Conservation (phyloP, 2,329 filamentous ascomycete species). For the Chaetothyriales sp. region DNA sequence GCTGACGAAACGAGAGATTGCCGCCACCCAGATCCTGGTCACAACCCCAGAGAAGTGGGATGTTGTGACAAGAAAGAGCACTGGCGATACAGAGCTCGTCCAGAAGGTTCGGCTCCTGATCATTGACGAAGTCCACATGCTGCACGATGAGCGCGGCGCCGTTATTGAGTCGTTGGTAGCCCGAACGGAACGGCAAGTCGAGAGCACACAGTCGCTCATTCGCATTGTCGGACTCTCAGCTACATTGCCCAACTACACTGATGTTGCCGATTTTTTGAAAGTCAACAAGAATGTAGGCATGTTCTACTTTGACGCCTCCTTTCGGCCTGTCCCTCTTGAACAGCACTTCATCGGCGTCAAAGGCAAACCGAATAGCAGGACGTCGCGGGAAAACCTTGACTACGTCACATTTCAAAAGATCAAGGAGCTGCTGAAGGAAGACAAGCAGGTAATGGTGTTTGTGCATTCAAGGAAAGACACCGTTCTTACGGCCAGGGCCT, state of each 20-base stretch:
- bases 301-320: conserved; percentile 95
- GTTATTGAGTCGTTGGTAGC: conserved; percentile 93
- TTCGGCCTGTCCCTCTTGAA: conserved; percentile 87
- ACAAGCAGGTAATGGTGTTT: conserved; percentile 99
- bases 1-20: conserved; percentile 87
- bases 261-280: conserved; percentile 92
- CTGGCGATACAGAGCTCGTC: conserved; percentile 90
- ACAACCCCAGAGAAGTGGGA: conserved; percentile 99
- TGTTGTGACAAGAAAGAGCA: conserved; percentile 91
- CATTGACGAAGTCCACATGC: conserved; percentile 98
- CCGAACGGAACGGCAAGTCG: conserved; percentile 86
- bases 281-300: conserved; percentile 86
- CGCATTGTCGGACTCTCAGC: conserved; percentile 91
- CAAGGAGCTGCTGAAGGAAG: conserved; percentile 73
- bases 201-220: conserved; percentile 94
- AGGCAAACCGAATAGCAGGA: conserved; percentile 69
- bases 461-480: conserved; percentile 96
- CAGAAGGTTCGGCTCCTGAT: conserved; percentile 94
- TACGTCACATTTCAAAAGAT: conserved; percentile 85
- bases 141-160: conserved; percentile 92
- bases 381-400: conserved; percentile 80
- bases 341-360: conserved; percentile 97
- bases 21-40: conserved; percentile 93
- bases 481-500: conserved; percentile 68
- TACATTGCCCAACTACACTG: conserved; percentile 88